phyloP scores from a whole-genome alignment of 2,329 filamentous ascomycete species.

The Talaromyces sp. region DNA sequence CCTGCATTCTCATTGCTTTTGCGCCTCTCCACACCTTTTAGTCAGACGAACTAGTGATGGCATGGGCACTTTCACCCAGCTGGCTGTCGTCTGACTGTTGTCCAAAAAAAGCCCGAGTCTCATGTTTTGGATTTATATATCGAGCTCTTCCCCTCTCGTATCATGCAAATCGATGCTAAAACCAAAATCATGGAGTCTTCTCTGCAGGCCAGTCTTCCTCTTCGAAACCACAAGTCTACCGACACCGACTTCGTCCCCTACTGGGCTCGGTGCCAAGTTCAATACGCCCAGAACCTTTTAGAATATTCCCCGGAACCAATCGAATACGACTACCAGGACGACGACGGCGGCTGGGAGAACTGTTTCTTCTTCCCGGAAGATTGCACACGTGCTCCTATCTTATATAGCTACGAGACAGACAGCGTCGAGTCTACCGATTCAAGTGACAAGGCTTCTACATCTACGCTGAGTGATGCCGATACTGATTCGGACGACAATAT shows the following conservation, averaged over 20 bases:
- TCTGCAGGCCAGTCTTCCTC: constrained; percentile 14
- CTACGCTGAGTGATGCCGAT: constrained; percentile 13
- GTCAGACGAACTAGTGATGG: neutral
- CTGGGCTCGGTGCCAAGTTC: constrained; percentile 35
- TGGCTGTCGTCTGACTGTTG: constrained; percentile 9
- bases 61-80: neutral
- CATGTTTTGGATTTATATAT: constrained; percentile 3
- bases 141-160: neutral
- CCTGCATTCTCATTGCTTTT: neutral
- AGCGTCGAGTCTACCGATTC: constrained; percentile 25
- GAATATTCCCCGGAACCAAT: constrained; percentile 38
- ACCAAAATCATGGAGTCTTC: constrained; percentile 19
- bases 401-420: constrained; percentile 8
- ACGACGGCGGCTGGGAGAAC: constrained; percentile 39
- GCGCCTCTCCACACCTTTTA: neutral
- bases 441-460: constrained; percentile 14
- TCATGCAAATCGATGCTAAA: constrained; percentile 12
- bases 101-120: neutral
- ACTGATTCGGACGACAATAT: constrained; percentile 29
- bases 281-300: constrained; percentile 38
- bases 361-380: constrained; percentile 43
- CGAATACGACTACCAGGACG: constrained; percentile 41
- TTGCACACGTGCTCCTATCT: constrained; percentile 34
- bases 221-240: constrained; percentile 10
- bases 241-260: constrained; percentile 29